These are phyloP conservation scores for Talaromyces islandicus DNA, from an alignment of 2,329 filamentous ascomycete genomes.

Conservation along the genomic window DNA sequence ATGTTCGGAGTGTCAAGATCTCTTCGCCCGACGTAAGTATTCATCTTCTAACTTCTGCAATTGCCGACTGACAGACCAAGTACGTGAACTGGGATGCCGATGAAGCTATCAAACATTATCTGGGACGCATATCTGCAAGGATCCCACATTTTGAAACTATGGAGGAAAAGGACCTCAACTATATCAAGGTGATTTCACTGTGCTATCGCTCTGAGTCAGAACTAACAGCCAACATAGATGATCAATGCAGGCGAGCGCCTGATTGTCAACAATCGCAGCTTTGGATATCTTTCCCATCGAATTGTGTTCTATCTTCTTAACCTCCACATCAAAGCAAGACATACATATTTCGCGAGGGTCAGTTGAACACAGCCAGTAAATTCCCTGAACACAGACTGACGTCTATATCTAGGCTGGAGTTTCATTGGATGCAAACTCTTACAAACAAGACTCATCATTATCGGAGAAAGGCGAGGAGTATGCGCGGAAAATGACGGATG, in stretches of 20 bases:
- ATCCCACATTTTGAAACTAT: slow-evolving; percentile 97
- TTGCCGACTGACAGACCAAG: slow-evolving; percentile 34
- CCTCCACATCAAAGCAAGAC: slow-evolving; percentile 89
- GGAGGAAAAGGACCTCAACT: slow-evolving; percentile 89
- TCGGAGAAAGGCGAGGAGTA: slow-evolving; percentile 77
- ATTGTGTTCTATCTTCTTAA: slow-evolving; percentile 99
- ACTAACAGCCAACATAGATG: slow-evolving; percentile 51
- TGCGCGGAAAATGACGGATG: slow-evolving; percentile 77
- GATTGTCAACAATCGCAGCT: slow-evolving; percentile 93
- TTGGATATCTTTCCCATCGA: slow-evolving; percentile 91
- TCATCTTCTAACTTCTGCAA: not conserved
- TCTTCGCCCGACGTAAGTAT: slow-evolving; percentile 81
- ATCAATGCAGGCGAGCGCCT: slow-evolving; percentile 93
- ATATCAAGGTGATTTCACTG: slow-evolving; percentile 64
- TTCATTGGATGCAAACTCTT: slow-evolving; percentile 81
- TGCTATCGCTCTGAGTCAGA: not conserved
- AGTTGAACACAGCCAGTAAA: slow-evolving; percentile 10
- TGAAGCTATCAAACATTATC: slow-evolving; percentile 86
- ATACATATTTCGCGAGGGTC: slow-evolving; percentile 83
- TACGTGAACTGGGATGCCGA: slow-evolving; percentile 89
- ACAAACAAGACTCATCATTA: slow-evolving; percentile 82
- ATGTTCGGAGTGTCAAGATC: slow-evolving; percentile 95
- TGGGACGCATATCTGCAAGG: slow-evolving; percentile 80
- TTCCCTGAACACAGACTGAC: not conserved
- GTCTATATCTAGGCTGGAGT: slow-evolving; percentile 57